Evolutionary conservation across 2,329 filamentous ascomycete genomes (phyloP).

Genomic region (Dactylonectria estremocensis): DNA sequence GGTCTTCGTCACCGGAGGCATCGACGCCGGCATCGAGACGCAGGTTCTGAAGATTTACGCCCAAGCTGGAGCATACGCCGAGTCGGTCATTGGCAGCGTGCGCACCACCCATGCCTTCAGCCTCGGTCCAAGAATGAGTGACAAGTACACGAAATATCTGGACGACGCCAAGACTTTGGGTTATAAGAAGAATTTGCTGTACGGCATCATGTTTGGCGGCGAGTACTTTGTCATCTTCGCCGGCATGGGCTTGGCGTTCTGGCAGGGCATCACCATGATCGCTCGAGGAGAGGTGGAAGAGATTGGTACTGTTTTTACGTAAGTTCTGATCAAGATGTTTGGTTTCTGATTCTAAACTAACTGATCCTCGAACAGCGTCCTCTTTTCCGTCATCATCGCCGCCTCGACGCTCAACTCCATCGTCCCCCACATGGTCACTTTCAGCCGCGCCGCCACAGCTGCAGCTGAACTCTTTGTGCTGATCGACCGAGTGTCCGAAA

Average conservation of each 20-base stretch:
- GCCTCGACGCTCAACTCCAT: slow-evolving; percentile 54
- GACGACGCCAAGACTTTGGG: slow-evolving; percentile 54
- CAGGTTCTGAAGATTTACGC: slow-evolving; percentile 53
- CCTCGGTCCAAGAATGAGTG: slow-evolving; percentile 55
- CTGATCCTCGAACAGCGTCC: slow-evolving; percentile 44
- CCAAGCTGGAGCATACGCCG: slow-evolving; percentile 53
- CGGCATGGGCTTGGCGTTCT: slow-evolving; percentile 60
- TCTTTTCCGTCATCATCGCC: slow-evolving; percentile 57
- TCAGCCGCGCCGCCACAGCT: slow-evolving; percentile 54
- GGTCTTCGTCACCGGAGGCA: slow-evolving; percentile 50
- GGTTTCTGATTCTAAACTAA: neutral
- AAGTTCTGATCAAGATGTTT: neutral
- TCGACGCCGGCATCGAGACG: slow-evolving; percentile 48
- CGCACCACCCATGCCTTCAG: slow-evolving; percentile 61
- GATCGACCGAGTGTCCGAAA: slow-evolving; percentile 55
- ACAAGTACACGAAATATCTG: slow-evolving; percentile 57
- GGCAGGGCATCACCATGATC: slow-evolving; percentile 60
- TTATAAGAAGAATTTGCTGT: slow-evolving; percentile 55
- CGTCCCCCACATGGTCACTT: slow-evolving; percentile 55
- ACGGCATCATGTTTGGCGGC: slow-evolving; percentile 55
- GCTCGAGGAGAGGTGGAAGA: slow-evolving; percentile 54
- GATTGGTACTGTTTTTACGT: slow-evolving; percentile 58
- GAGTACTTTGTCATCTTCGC: slow-evolving; percentile 59
- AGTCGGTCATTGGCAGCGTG: slow-evolving; percentile 55
- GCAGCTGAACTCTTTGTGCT: slow-evolving; percentile 54